Conservation (phyloP, 2,329 filamentous ascomycete species). For the Diaporthe batatas region DNA sequence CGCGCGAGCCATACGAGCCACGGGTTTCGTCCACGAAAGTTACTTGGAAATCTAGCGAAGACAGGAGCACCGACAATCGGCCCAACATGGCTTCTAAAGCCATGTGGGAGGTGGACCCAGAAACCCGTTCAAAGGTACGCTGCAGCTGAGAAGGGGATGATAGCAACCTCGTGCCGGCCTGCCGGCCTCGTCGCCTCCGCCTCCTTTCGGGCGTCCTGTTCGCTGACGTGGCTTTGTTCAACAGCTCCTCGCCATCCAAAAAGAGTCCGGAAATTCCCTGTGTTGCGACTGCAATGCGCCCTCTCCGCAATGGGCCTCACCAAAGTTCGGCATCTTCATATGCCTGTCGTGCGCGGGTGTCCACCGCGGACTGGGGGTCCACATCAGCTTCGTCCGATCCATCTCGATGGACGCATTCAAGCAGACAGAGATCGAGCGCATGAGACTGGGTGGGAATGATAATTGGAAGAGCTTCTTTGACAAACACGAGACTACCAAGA, state of each 20-base stretch:
- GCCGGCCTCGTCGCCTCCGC: constrained; percentile 19
- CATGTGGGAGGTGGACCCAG: constrained; percentile 99
- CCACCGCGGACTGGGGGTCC: constrained; percentile 93
- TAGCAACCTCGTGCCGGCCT: neutral
- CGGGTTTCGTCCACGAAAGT: constrained; percentile 9
- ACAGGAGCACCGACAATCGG: constrained; percentile 29
- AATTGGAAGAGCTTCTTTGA: constrained; percentile 92
- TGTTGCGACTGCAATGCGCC: constrained; percentile 97
- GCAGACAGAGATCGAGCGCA: constrained; percentile 88
- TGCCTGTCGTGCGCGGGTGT: constrained; percentile 96
- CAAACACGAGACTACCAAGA: constrained; percentile 73
- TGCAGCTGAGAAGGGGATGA: neutral
- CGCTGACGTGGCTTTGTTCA: constrained; percentile 40
- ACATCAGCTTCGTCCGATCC: constrained; percentile 97
- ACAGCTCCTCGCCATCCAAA: constrained; percentile 91
- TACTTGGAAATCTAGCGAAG: neutral
- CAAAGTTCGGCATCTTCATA: constrained; percentile 99
- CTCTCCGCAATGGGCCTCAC: constrained; percentile 96
- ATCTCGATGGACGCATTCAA: constrained; percentile 99
- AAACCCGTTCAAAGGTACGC: constrained; percentile 90
- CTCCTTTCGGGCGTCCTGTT: neutral
- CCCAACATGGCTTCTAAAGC: constrained; percentile 74
- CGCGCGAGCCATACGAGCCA: constrained; percentile 39
- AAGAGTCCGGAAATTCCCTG: constrained; percentile 86
- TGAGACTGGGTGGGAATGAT: constrained; percentile 92